Conservation (phyloP, 305 asterid species). For the Fraxinus greggii region DNA sequence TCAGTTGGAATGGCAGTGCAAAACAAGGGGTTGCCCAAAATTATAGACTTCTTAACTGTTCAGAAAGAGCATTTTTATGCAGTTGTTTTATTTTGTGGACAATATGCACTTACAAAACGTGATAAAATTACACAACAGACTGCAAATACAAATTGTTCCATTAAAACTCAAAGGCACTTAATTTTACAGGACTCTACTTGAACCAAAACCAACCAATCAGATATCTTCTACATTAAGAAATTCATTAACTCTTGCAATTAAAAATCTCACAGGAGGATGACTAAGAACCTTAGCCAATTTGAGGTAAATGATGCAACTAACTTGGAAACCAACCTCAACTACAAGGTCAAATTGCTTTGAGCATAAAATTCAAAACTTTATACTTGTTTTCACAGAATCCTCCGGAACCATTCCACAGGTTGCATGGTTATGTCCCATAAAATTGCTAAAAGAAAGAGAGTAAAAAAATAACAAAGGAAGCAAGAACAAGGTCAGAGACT, state of each 20-base stretch:
- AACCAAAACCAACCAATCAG: neutral
- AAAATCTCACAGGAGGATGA: neutral
- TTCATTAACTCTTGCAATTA: neutral
- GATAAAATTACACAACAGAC: neutral
- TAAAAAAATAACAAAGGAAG: neutral
- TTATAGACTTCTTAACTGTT: neutral
- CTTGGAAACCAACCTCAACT: neutral
- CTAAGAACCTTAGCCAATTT: neutral
- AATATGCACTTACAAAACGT: neutral
- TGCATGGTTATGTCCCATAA: constrained; percentile 6
- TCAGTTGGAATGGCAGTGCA: neutral
- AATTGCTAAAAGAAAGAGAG: neutral
- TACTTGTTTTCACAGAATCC: neutral
- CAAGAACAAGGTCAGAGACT: constrained; percentile 12
- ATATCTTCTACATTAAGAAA: neutral
- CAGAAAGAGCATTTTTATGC: neutral
- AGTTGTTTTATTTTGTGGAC: neutral
- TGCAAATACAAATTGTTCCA: neutral
- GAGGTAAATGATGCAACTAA: neutral
- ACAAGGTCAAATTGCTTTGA: neutral
- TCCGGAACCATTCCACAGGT: neutral
- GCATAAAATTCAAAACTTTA: neutral
- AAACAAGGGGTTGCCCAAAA: neutral
- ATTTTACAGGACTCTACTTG: neutral
- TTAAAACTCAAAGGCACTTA: neutral